These are phyloP conservation scores for Candida dubliniensis DNA, from an alignment of 1,139 yeast genomes.

Conservation along the genomic window DNA sequence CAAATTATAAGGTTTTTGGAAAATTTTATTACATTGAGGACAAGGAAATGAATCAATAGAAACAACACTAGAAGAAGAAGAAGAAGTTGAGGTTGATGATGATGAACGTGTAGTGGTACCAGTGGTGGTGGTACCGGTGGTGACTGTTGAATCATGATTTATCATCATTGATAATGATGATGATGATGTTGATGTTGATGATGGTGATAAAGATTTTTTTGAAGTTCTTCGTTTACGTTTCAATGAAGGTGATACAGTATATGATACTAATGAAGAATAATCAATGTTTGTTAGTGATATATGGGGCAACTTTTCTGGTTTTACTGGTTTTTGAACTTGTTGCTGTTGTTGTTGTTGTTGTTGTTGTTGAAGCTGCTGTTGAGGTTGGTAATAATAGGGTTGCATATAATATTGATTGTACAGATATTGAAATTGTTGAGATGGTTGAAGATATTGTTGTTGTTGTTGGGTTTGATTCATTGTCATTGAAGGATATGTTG, in stretches of 20 bases:
- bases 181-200: constrained; percentile 1
- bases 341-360: no score
- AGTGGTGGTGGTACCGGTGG: no score
- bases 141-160: no score
- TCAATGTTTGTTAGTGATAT: constrained; percentile 23
- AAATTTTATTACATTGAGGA: constrained; percentile 48
- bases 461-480: background rate
- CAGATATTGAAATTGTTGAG: constrained; percentile 6
- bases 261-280: constrained; percentile 38
- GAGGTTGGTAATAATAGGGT: background rate
- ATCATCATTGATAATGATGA: no score
- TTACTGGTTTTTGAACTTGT: constrained; percentile 2
- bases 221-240: constrained; percentile 32
- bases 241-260: constrained; percentile 37
- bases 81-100: background rate
- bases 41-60: constrained; percentile 35
- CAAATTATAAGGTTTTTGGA: constrained; percentile 55
- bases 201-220: constrained; percentile 7
- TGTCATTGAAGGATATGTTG: no score
- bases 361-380: constrained; percentile 1
- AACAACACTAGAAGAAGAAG: no score
- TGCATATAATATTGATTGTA: background rate
- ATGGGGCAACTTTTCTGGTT: constrained; percentile 2
- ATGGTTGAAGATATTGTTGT: constrained; percentile 5
- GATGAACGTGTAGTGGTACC: constrained; percentile 5